Conservation (phyloP, 2,329 filamentous ascomycete genomes). For the Fusarium nanum region DNA sequence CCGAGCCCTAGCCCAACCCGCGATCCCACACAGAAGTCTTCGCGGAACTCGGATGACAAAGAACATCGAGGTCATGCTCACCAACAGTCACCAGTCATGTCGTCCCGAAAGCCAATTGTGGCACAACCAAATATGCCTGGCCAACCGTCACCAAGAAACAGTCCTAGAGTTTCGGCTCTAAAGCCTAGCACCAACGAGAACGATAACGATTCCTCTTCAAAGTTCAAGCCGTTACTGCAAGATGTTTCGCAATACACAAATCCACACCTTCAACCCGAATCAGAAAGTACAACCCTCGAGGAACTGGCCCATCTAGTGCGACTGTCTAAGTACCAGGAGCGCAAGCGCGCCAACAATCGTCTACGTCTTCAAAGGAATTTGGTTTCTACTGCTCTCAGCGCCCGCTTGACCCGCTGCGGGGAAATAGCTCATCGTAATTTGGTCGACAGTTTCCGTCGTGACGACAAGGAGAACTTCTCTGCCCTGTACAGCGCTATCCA, state of each 20-base stretch:
- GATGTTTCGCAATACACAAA: constrained; percentile 76
- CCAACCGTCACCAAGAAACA: constrained; percentile 47
- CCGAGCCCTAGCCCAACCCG: constrained; percentile 64
- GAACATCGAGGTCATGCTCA: constrained; percentile 55
- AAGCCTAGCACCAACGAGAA: constrained; percentile 51
- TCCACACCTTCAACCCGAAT: constrained; percentile 67
- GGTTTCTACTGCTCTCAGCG: constrained; percentile 79
- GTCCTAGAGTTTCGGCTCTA: constrained; percentile 43
- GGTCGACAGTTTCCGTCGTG: constrained; percentile 80
- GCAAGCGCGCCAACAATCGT: constrained; percentile 79
- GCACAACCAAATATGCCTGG: constrained; percentile 55
- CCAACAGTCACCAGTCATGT: constrained; percentile 53
- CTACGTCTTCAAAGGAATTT: constrained; percentile 79
- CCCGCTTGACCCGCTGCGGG: constrained; percentile 78
- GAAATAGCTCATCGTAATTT: constrained; percentile 80
- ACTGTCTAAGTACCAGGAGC: constrained; percentile 83
- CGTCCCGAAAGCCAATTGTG: constrained; percentile 62
- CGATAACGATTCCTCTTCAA: constrained; percentile 56
- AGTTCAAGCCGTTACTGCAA: constrained; percentile 66
- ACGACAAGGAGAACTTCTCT: constrained; percentile 82
- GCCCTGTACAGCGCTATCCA: constrained; percentile 81
- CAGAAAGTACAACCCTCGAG: constrained; percentile 76
- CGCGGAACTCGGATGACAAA: constrained; percentile 59
- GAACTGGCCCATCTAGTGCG: constrained; percentile 83
- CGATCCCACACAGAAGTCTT: constrained; percentile 56